Conservation (phyloP, 805 yeast species). For the Candida montana region DNA sequence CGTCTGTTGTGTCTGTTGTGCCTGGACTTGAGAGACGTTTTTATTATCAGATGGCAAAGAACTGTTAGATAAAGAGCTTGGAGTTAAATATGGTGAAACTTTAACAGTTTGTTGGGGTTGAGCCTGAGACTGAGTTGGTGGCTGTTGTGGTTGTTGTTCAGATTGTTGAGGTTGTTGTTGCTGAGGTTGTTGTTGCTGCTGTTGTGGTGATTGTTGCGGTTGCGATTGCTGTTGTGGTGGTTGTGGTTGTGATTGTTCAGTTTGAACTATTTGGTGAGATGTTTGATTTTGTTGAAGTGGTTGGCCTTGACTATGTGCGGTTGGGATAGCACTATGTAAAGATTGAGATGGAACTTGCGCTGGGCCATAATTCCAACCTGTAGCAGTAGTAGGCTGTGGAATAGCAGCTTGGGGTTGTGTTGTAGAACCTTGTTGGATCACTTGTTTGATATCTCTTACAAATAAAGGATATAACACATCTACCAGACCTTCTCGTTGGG, state of each 20-base stretch:
- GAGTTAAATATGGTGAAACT: slow-evolving; percentile 22
- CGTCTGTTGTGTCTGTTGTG: slow-evolving; percentile 4
- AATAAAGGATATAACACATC: slow-evolving; percentile 63
- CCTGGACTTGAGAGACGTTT: slow-evolving; percentile 8
- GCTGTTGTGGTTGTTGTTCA: slow-evolving; percentile 6
- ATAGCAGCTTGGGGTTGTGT: slow-evolving; percentile 22
- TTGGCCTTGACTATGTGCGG: background rate
- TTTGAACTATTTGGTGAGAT: too few relatives aligned
- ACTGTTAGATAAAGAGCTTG: slow-evolving; percentile 19
- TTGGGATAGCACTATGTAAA: background rate
- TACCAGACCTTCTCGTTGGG: slow-evolving; percentile 70
- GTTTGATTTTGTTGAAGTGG: slow-evolving; percentile 13
- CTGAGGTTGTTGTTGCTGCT: slow-evolving; percentile 6
- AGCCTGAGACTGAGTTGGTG: background rate
- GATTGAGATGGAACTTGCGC: slow-evolving; percentile 10
- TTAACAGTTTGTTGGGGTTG: slow-evolving; percentile 3
- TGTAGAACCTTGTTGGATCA: slow-evolving; percentile 32
- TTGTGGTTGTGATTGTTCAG: slow-evolving; percentile 9
- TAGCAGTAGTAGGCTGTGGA: background rate
- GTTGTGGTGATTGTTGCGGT: slow-evolving; percentile 5
- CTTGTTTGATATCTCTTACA: slow-evolving; percentile 63
- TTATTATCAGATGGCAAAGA: slow-evolving; percentile 12
- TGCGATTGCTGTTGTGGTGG: slow-evolving; percentile 8
- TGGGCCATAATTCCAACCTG: slow-evolving; percentile 7
- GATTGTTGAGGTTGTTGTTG: slow-evolving; percentile 11